Percentiles rank a stretch among this genome's conserved stretches.
These are phyloP conservation scores for Nicotiana rustica DNA, from an alignment of 305 asterid genomes.

Conservation along the genomic window DNA sequence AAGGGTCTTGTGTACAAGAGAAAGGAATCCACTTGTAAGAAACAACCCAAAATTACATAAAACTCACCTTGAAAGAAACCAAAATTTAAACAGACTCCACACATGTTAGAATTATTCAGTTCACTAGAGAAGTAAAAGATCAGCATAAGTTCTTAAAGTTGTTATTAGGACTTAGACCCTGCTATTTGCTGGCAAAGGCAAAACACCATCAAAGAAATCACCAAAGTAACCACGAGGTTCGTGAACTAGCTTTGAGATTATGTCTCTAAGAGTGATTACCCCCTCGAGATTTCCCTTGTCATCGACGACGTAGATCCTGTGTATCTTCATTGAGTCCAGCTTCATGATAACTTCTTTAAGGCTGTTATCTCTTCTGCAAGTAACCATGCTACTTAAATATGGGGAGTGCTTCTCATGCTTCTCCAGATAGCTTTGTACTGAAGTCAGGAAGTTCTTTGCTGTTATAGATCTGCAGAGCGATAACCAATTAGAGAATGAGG, in stretches of 20 bases:
- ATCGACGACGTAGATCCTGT: conserved; percentile 75
- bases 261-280: conserved; percentile 85
- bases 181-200: conserved; percentile 85
- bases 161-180: conserved; percentile 58
- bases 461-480: conserved; percentile 79
- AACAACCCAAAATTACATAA: conserved; percentile 24
- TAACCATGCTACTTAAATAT: conserved; percentile 63
- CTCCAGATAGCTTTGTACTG: conserved; percentile 62
- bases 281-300: conserved; percentile 78
- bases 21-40: conserved; percentile 1
- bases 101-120: conserved; percentile 16
- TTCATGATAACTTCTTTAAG: conserved; percentile 72
- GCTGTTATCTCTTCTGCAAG: conserved; percentile 67
- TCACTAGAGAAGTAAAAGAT: conserved; percentile 29
- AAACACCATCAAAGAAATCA: conserved; percentile 92
- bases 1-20: neutral
- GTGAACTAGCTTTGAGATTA: conserved; percentile 89
- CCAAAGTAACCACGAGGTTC: conserved; percentile 97
- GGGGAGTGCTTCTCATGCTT: conserved; percentile 57
- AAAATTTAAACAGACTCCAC: neutral
- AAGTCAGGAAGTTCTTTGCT: conserved; percentile 79
- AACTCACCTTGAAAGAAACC: conserved; percentile 16
- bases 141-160: conserved; percentile 32
- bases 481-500: conserved; percentile 13
- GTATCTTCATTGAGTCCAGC: conserved; percentile 78